phyloP scores from a whole-genome alignment of 2,329 filamentous ascomycete species.

The Verticillium nubilum region DNA sequence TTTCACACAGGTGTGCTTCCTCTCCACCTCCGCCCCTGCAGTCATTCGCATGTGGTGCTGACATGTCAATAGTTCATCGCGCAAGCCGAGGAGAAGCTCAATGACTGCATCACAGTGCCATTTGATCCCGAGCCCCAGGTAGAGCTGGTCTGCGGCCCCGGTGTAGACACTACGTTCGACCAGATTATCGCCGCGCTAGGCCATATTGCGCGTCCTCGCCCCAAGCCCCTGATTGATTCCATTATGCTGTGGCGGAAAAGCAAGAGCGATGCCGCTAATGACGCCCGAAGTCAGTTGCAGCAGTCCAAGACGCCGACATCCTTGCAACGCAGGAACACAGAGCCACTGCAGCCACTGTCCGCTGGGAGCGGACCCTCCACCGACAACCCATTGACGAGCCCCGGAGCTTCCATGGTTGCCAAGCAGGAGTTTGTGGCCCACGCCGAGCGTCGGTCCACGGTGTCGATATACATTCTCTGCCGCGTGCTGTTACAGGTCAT shows the following conservation, averaged over 20 bases:
- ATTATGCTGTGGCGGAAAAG: conserved; percentile 98
- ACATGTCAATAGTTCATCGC: conserved; percentile 67
- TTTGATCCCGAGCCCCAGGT: conserved; percentile 79
- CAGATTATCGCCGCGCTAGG: conserved; percentile 90
- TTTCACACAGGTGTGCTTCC: conserved; percentile 53
- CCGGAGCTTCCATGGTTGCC: conserved; percentile 33
- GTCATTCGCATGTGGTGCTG: conserved; percentile 17
- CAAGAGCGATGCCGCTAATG: conserved; percentile 83
- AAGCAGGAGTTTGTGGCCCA: conserved; percentile 70
- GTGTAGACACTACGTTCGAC: conserved; percentile 84
- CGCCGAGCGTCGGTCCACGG: conserved; percentile 83
- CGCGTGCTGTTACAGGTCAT: conserved; percentile 92
- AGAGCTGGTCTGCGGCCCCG: conserved; percentile 84
- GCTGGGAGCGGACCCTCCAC: conserved; percentile 24
- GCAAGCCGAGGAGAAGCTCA: conserved; percentile 94
- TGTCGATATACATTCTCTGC: conserved; percentile 94
- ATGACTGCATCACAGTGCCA: conserved; percentile 74
- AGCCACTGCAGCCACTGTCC: conserved; percentile 50
- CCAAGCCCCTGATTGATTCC: conserved; percentile 90
- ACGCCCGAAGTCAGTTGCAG: conserved; percentile 55
- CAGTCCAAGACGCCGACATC: conserved; percentile 39
- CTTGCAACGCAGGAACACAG: conserved; percentile 67
- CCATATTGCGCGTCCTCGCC: conserved; percentile 89
- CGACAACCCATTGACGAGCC: conserved; percentile 20
- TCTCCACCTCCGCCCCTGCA: background rate